phyloP scores from a whole-genome alignment of 2,329 filamentous ascomycete genomes.

The Aspergillus felis region DNA sequence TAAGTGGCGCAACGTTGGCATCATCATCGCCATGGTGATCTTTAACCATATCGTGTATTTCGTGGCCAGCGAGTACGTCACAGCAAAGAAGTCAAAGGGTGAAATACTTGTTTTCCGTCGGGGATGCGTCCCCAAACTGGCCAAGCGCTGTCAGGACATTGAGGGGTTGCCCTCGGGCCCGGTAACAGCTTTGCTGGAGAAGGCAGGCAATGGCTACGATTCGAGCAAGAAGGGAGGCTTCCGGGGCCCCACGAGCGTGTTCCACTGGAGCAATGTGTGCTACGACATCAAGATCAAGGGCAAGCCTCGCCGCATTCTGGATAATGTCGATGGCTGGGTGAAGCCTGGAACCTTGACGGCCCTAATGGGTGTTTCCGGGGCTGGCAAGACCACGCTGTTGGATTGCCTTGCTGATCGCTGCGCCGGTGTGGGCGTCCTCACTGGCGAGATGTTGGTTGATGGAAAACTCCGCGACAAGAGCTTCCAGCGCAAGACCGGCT shows the following conservation, averaged over 20 bases:
- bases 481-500: constrained; percentile 89
- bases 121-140: constrained; percentile 51
- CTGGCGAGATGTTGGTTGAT: constrained; percentile 81
- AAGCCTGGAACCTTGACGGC: constrained; percentile 88
- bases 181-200: constrained; percentile 26
- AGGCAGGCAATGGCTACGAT: constrained; percentile 44
- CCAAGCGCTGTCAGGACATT: constrained; percentile 23
- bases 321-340: constrained; percentile 88
- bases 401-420: constrained; percentile 75
- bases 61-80: constrained; percentile 58
- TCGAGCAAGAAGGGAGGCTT: constrained; percentile 17
- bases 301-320: constrained; percentile 69
- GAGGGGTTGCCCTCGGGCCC: constrained; percentile 16
- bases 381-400: constrained; percentile 89
- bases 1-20: constrained; percentile 68
- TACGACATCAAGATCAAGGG: constrained; percentile 80
- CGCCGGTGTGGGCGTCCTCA: constrained; percentile 83
- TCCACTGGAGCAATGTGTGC: constrained; percentile 81
- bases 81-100: constrained; percentile 68
- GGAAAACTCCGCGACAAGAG: constrained; percentile 69
- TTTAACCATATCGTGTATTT: constrained; percentile 62
- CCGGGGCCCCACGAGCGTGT: constrained; percentile 63
- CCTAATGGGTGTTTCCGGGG: constrained; percentile 84
- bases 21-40: constrained; percentile 61
- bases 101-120: constrained; percentile 72